Base-by-base conservation (phyloP, 305 asterid species). In the Solanum chacoense region DNA sequence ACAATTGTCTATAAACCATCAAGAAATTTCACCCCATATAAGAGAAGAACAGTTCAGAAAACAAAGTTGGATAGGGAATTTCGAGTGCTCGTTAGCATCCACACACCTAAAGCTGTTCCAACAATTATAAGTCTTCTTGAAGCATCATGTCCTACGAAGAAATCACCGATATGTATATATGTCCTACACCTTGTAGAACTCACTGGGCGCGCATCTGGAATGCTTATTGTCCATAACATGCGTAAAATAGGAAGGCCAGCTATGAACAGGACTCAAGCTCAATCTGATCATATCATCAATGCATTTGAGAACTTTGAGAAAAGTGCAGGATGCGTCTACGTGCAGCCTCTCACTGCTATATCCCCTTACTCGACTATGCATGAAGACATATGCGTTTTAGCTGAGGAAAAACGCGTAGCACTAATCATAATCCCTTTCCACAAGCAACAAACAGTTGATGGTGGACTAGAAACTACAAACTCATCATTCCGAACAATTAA, bases 291-390 rank as follows among this genome's bases (percentile, higher is more conserved):
- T 88, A 97, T 97, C 91, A 93, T 97, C 88, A 93, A 96, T 34
- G 99, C 99, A 29, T 96, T 97, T 18, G 98, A 95, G 29, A 97
- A 95, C 87, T 97, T 97, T 73, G 97, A 96, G 90, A 97, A 96
- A 36, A 96, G 94, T 29, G 84, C 91, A 0, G 94, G 92, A 0
- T 92, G 91, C 86, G 96, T 96, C 8, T 91, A 95, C 0, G 94
- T 97, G n/a, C 94, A 96, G 32, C 95, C 98, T 3, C 93, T 95
- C 38, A 97, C 99, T 0, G 96, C 98, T 2, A 93, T 97, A 50
- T 97, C 99, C 8, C 99, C 99, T 11, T 97, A 96, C 93, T 93
- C 98, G 2, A 97, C 98, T 2, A 97, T 97, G 95, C 99, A 97
- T 26, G 98, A 97, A 86, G 99, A 96, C 65, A 93, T 97, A 0